Conservation (phyloP, 2,329 filamentous ascomycete genomes). For the Pseudomassariella vexata region DNA sequence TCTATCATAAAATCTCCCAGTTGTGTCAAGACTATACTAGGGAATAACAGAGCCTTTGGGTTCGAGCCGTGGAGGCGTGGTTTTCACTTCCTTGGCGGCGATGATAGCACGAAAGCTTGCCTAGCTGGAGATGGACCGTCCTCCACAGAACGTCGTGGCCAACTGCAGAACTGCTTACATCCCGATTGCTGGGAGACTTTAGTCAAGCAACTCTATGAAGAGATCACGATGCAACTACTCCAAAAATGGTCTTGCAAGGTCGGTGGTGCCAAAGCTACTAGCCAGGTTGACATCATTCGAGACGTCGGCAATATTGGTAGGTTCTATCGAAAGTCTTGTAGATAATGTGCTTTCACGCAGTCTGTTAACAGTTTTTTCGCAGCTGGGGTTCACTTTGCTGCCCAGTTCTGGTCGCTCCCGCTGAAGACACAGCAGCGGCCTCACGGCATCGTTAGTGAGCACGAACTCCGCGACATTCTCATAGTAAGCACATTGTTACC, state of each 20-base stretch:
- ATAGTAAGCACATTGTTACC: conserved; percentile 13
- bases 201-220: conserved; percentile 4
- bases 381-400: conserved; percentile 48
- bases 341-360: too few species aligned
- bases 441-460: conserved; percentile 44
- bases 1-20: conserved; percentile 1
- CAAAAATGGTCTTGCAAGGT: conserved; percentile 1
- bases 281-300: conserved; percentile 24
- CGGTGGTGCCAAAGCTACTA: not conserved
- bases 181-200: conserved; percentile 2
- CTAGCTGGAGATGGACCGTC: conserved; percentile 1
- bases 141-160: not conserved
- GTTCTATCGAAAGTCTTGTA: too few species aligned
- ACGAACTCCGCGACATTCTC: conserved; percentile 43
- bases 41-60: not conserved
- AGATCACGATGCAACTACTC: conserved; percentile 2
- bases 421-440: conserved; percentile 47
- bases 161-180: conserved; percentile 1
- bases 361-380: too few species aligned
- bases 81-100: not conserved
- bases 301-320: conserved; percentile 27
- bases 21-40: conserved; percentile 2
- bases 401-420: conserved; percentile 48
- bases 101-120: not conserved
- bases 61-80: conserved; percentile 3